These are phyloP conservation scores for Rhodotorula taiwanensis DNA, from an alignment of 768 basidiomycete species.

Conservation along the genomic window DNA sequence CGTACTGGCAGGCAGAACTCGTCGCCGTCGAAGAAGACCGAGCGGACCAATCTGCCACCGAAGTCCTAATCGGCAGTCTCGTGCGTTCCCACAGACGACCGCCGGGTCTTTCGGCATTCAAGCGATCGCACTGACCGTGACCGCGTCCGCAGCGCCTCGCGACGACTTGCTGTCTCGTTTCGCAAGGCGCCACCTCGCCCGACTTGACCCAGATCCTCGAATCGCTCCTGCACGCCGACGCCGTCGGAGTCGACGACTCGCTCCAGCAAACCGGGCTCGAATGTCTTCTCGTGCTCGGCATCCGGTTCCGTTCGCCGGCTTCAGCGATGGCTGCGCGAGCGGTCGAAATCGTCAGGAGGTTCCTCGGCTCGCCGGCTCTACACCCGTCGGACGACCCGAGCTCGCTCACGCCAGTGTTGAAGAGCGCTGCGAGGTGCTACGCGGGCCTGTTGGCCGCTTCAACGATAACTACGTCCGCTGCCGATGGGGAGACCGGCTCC, in stretches of 20 bases:
- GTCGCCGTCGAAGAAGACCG: background rate
- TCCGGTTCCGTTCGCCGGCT: conserved; percentile 1
- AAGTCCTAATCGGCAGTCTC: background rate
- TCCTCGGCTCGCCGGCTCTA: conserved; percentile 7
- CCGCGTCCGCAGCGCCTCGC: conserved; percentile 8
- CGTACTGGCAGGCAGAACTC: conserved; percentile 8
- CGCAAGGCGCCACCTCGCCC: background rate
- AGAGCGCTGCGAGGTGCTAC: background rate
- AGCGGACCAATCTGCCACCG: conserved; percentile 6
- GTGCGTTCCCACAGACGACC: conserved; percentile 3
- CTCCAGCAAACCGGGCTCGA: conserved; percentile 8
- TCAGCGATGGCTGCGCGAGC: background rate
- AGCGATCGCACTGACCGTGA: conserved; percentile 7
- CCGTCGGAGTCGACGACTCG: conserved; percentile 1
- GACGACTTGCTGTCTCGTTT: background rate
- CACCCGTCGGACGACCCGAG: background rate
- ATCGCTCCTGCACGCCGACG: conserved; percentile 14
- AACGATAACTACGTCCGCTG: too few relatives aligned
- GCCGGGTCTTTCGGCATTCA: background rate
- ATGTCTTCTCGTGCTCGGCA: background rate
- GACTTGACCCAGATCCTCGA: conserved; percentile 5
- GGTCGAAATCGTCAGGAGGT: background rate
- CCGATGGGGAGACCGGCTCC: too few relatives aligned
- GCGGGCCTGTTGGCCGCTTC: background rate
- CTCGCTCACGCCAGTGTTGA: background rate